Percentiles rank a stretch among this genome's conserved stretches.
Evolutionary conservation across 2,329 filamentous ascomycete species (phyloP).

Genomic region (Lecanicillium sp.): DNA sequence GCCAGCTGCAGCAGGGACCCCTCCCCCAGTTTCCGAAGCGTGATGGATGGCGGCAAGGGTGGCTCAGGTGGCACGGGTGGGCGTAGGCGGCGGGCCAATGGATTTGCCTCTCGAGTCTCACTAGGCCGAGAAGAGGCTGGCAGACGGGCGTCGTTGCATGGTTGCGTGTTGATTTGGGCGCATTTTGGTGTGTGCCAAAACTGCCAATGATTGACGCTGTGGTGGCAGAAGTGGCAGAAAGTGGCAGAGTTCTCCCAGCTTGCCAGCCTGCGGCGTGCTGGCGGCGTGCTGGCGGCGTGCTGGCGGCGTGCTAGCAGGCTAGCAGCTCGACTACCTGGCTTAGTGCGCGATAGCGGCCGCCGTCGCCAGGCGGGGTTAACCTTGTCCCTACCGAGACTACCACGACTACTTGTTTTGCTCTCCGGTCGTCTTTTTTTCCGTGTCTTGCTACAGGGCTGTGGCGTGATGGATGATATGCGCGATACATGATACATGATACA

Average conservation of each 20-base stretch:
- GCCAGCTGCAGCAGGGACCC: neutral
- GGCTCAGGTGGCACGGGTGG: too few species aligned
- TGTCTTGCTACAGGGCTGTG: too few species aligned
- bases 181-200: too few species aligned
- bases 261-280: neutral
- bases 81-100: slow-evolving; percentile 8
- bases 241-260: neutral
- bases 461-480: too few species aligned
- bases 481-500: too few species aligned
- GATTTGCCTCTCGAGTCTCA: neutral
- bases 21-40: slow-evolving; percentile 11
- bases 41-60: slow-evolving; percentile 10
- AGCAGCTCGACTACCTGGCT: too few species aligned
- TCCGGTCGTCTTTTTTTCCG: neutral
- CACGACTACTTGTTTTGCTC: neutral
- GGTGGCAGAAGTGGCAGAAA: neutral
- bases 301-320: too few species aligned
- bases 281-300: too few species aligned
- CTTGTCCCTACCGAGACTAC: neutral
- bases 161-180: too few species aligned
- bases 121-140: too few species aligned
- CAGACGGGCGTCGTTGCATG: too few species aligned
- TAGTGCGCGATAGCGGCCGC: slow-evolving; percentile 11
- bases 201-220: too few species aligned
- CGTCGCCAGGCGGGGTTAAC: slow-evolving; percentile 5